phyloP scores from a whole-genome alignment of 2,329 filamentous ascomycete species.

The Monilinia polystroma region DNA sequence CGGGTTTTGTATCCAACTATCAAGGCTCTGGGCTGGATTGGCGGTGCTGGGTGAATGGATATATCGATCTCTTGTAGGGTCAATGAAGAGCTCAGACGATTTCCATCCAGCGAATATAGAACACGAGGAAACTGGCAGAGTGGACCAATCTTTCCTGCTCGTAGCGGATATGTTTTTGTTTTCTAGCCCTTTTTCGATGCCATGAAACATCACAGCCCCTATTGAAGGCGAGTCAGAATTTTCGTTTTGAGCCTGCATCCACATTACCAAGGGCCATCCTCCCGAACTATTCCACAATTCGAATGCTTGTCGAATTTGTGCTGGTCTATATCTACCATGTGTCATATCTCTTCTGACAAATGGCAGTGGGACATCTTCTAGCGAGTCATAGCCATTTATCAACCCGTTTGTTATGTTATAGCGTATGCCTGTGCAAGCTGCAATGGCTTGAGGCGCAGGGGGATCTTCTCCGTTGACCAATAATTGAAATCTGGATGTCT shows the following conservation, averaged over 20 bases:
- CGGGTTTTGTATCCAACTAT: background rate
- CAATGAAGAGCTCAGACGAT: background rate
- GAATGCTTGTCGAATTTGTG: too few species aligned
- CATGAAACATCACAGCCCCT: background rate
- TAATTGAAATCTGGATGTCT: background rate
- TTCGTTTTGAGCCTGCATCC: too few species aligned
- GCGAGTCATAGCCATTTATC: background rate
- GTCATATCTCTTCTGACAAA: background rate
- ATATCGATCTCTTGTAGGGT: background rate
- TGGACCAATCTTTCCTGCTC: background rate
- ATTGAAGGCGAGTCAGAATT: background rate
- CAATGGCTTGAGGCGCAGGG: background rate
- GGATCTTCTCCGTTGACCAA: conserved; percentile 1
- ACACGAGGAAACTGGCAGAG: background rate
- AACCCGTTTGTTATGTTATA: background rate
- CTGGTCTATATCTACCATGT: too few species aligned
- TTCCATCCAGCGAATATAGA: background rate
- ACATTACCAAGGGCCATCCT: too few species aligned
- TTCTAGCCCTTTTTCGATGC: background rate
- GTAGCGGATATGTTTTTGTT: too few species aligned
- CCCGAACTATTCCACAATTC: too few species aligned
- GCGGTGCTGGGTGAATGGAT: background rate
- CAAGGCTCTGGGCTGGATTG: background rate
- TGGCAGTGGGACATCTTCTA: too few species aligned
- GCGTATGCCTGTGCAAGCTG: background rate